Base-by-base conservation (phyloP, 1,284 basidiomycete genomes). In the Pseudomicrostroma phylloplanum region DNA sequence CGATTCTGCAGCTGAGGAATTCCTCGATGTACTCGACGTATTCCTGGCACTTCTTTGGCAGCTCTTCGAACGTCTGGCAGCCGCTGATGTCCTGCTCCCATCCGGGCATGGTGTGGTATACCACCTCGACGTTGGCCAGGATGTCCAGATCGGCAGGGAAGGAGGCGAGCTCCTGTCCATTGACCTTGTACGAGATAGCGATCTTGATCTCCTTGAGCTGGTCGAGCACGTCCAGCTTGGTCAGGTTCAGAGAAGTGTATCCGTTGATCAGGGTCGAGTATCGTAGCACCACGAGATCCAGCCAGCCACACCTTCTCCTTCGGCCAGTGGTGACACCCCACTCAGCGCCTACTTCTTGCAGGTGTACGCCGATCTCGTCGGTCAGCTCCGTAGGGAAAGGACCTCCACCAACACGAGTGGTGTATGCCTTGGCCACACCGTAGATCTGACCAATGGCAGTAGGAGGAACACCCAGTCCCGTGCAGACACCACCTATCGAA, bases 381-480 rank as follows among this genome's bases (percentile, higher is more conserved):
- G 93, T 84, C 78, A 93, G 90, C 81, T 98, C 94, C 3, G 91
- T 91, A 4, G 96, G 92, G 85, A 98, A 98, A 11, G 94, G 94
- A 0, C 94, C 94, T 58, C 92, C 91, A 21, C 94, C 94, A 30
- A 98, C 94, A 51, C 94, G 87, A 2, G 94, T 97, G 21, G 96
- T 97, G 80, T 98, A 98, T 1, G 94, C 94, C 81, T 97, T 98
- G 80, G 94, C 84, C 64, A 98, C 94, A 66, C 94, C 96, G 69
- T 96, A 88, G 23, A 88, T 85, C 56, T 86, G 85, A 48, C 90
- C 91, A 69, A 98, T 88, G 67, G 85, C 81, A 80, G 87, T 88
- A 3, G 94, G 92, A 6, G 94, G 92, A 64, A 98, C 89, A 61
- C 92, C 94, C 49, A 98, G 86, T 58, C 94, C 94, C 26, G 93